Evolutionary conservation across 1,284 basidiomycete species (phyloP).

Genomic region (Xerocomus tenax): DNA sequence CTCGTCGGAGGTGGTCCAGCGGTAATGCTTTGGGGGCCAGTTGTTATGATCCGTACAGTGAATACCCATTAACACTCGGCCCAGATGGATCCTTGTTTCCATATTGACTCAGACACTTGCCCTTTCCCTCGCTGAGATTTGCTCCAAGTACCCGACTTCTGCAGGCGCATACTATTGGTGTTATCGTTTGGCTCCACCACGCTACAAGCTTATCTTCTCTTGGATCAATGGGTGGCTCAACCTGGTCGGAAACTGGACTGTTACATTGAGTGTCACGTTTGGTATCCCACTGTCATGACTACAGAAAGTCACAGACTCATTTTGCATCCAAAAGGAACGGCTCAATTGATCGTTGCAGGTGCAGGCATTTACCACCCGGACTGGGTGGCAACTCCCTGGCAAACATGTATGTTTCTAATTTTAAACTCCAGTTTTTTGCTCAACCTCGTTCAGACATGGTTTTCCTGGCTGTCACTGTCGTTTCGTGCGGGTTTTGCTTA

Average conservation of each 20-base stretch:
- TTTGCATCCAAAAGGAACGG: conserved; percentile 34
- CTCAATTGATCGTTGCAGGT: conserved; percentile 45
- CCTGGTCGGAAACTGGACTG: conserved; percentile 49
- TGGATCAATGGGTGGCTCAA: conserved; percentile 56
- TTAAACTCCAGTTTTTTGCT: background rate
- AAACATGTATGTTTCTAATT: conserved; percentile 38
- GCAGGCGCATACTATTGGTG: conserved; percentile 55
- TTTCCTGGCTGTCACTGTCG: conserved; percentile 40
- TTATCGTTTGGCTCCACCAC: conserved; percentile 41
- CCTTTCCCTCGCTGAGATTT: conserved; percentile 47
- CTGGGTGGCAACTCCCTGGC: conserved; percentile 43
- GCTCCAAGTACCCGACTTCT: conserved; percentile 49
- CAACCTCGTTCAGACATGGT: conserved; percentile 36
- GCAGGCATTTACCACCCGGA: conserved; percentile 42
- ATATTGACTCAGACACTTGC: conserved; percentile 40
- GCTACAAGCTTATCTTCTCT: conserved; percentile 37
- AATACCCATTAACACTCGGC: background rate
- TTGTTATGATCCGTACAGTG: background rate
- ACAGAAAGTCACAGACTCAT: conserved; percentile 2
- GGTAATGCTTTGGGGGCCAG: conserved; percentile 47
- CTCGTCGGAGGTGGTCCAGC: conserved; percentile 46
- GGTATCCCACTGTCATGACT: conserved; percentile 24
- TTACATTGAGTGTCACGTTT: conserved; percentile 46
- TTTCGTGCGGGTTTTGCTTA: conserved; percentile 40
- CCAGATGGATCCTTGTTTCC: conserved; percentile 44